These are phyloP conservation scores for Capillidium heterosporum DNA, from an alignment of 371 early-diverging fungal genomes.

Conservation along the genomic window DNA sequence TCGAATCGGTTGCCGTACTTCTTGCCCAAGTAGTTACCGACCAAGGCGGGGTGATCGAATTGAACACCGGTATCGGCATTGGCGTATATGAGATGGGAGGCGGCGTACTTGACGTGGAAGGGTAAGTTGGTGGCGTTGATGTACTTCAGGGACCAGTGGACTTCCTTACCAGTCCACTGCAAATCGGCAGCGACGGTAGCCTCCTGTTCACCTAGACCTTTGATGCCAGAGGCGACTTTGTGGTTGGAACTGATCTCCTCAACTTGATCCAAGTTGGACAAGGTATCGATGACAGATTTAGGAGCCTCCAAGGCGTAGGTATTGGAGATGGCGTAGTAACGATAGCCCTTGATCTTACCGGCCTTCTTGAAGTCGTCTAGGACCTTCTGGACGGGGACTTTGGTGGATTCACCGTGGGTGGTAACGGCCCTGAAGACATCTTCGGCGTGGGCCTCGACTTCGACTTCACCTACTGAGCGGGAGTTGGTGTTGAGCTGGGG, in stretches of 20 bases:
- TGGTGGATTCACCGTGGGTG: background rate
- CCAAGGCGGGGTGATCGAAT: conserved; percentile 48
- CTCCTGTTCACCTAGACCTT: background rate
- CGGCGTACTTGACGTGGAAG: background rate
- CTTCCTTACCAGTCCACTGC: background rate
- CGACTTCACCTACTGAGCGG: background rate
- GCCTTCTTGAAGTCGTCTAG: no score
- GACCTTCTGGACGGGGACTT: background rate
- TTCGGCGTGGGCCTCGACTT: background rate
- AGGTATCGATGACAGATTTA: background rate
- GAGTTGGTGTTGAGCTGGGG: background rate
- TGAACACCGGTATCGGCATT: conserved; percentile 35
- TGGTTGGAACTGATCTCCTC: conserved; percentile 3
- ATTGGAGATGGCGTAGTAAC: conserved; percentile 4
- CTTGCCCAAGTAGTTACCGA: conserved; percentile 17
- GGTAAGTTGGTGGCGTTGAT: background rate
- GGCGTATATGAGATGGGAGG: background rate
- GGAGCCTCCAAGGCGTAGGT: background rate
- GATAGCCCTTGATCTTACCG: background rate
- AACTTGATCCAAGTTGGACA: background rate
- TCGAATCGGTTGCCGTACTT: background rate
- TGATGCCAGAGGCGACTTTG: background rate
- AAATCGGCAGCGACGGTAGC: background rate
- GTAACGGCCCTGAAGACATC: background rate
- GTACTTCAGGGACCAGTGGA: background rate